These are phyloP conservation scores for Russula abietina DNA, from an alignment of 768 basidiomycete genomes.

Conservation along the genomic window DNA sequence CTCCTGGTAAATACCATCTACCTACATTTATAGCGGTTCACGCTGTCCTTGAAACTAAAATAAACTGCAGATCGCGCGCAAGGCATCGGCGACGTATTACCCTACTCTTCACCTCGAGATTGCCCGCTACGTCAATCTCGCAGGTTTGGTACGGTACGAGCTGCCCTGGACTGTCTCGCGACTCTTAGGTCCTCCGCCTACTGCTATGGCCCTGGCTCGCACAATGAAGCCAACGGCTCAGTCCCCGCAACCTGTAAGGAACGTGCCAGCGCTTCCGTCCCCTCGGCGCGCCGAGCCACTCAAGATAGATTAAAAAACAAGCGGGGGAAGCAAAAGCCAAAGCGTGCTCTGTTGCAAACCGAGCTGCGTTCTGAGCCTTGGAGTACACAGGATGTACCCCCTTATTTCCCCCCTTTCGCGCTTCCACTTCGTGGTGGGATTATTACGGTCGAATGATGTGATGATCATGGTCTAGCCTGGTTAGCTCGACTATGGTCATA, in stretches of 20 bases:
- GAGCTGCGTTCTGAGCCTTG: neutral
- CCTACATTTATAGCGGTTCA: neutral
- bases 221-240: neutral
- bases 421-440: neutral
- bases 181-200: constrained; percentile 73
- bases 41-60: neutral
- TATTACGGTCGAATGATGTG: constrained; percentile 4
- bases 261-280: constrained; percentile 16
- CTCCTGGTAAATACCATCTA: constrained; percentile 56
- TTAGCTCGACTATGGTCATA: constrained; percentile 11
- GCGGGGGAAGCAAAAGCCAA: neutral
- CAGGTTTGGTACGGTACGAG: constrained; percentile 60
- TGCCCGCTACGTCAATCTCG: constrained; percentile 73
- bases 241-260: constrained; percentile 1
- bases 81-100: constrained; percentile 92
- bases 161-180: constrained; percentile 78
- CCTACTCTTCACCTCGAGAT: constrained; percentile 92
- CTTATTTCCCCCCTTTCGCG: neutral
- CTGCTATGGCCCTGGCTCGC: constrained; percentile 43
- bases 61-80: constrained; percentile 71
- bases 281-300: constrained; percentile 20
- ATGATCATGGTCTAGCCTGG: constrained; percentile 10
- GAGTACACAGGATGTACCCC: neutral
- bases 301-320: constrained; percentile 15
- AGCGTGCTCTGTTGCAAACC: neutral